phyloP scores from a whole-genome alignment of 371 early-diverging fungal genomes.

The Rhizopus microsporus region DNA sequence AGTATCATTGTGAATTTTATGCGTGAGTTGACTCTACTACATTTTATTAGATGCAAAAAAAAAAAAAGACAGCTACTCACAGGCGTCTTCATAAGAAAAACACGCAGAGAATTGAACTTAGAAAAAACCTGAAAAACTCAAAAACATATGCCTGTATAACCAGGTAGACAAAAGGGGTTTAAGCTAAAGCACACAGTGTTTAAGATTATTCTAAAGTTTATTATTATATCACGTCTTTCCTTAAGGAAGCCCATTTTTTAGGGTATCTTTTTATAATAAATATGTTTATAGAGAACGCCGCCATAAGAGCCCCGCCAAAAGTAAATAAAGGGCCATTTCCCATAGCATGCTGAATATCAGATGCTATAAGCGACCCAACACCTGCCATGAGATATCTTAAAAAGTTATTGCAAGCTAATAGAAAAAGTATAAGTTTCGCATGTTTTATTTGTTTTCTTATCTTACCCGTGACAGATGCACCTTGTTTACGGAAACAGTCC shows the following conservation, averaged over 20 bases:
- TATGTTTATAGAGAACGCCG: conserved; percentile 15
- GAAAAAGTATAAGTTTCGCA: neutral
- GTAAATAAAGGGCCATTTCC: conserved; percentile 37
- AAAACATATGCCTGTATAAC: no score
- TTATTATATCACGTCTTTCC: neutral
- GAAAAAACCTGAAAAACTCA: no score
- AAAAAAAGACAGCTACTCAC: no score
- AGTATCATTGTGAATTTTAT: no score
- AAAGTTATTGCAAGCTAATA: conserved; percentile 47
- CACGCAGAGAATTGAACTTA: no score
- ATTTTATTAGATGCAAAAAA: no score
- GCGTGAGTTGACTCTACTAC: no score
- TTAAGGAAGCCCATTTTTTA: conserved; percentile 22
- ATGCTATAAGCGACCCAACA: conserved; percentile 38
- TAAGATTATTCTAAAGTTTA: no score
- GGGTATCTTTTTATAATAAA: conserved; percentile 22
- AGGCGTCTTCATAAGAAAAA: no score
- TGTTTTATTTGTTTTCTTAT: neutral
- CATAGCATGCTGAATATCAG: conserved; percentile 30
- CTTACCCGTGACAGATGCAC: conserved; percentile 49
- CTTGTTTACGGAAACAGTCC: conserved; percentile 40
- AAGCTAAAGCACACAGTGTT: no score
- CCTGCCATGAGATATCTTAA: conserved; percentile 44
- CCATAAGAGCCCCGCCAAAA: conserved; percentile 25
- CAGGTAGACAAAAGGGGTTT: no score